Evolutionary conservation across 1,139 yeast species (phyloP).

Genomic region (Yamadazyma pseudoaaseri): DNA sequence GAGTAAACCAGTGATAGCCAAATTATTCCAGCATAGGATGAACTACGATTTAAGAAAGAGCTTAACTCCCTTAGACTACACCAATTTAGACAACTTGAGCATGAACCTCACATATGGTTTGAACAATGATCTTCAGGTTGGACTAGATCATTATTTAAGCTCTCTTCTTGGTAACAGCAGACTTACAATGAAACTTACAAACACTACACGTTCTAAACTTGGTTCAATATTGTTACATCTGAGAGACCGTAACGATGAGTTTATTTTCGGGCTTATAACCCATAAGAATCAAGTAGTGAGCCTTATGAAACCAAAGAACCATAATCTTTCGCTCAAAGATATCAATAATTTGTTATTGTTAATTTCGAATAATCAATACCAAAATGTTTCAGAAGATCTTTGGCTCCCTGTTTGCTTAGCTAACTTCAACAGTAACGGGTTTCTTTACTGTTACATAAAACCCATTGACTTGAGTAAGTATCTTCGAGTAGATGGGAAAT

Average conservation of each 20-base stretch:
- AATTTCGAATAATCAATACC: conserved; percentile 20
- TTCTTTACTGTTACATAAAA: conserved; percentile 75
- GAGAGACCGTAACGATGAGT: conserved; percentile 19
- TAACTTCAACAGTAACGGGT: conserved; percentile 84
- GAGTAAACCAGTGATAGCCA: conserved; percentile 69
- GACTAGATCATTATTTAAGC: conserved; percentile 29
- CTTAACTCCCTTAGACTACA: conserved; percentile 66
- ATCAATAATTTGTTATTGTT: conserved; percentile 28
- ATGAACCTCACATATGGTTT: conserved; percentile 46
- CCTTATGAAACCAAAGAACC: conserved; percentile 35
- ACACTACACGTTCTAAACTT: conserved; percentile 33
- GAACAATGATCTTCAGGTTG: conserved; percentile 3
- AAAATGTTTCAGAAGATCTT: conserved; percentile 55
- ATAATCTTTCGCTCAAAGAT: conserved; percentile 31
- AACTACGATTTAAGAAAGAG: conserved; percentile 81
- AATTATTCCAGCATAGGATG: conserved; percentile 67
- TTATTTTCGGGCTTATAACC: conserved; percentile 30
- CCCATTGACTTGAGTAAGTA: conserved; percentile 39
- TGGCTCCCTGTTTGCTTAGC: conserved; percentile 97
- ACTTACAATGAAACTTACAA: conserved; percentile 32
- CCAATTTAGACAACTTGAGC: conserved; percentile 62
- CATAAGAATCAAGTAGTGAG: conserved; percentile 26
- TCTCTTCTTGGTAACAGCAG: conserved; percentile 26
- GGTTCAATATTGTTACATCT: conserved; percentile 21
- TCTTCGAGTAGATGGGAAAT: conserved; percentile 16